Evolutionary conservation across 306 rosid species (phyloP), one percentile per base, ranked within the genome.

Genomic region (Canavalia ensiformis): DNA sequence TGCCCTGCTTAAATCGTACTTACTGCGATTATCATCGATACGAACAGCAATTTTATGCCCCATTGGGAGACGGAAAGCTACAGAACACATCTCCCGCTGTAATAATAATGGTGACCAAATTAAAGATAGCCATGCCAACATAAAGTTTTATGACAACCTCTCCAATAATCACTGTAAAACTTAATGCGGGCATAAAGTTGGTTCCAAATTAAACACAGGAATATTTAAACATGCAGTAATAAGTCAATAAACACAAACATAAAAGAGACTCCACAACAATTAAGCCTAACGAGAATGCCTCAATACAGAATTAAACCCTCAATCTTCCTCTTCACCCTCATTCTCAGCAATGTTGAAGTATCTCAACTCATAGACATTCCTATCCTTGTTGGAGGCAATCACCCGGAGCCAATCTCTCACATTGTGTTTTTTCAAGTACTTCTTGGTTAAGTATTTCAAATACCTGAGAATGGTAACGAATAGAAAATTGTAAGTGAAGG

Each of bases 341-440:
- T 94, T 94, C 83, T 94, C 98, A 1, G 97, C 97, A 62, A 92
- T 94, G 91, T 94, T 92, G 85, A 94, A 94, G 94, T 94, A 94
- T 87, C 97, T 90, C 87, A 94, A 87, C 83, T 94, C 98, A 56
- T 92, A 94, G 52, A 94, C 85, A 67, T 88, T 92, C 25, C 96
- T 60, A 76, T 94, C 98, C 87, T 94, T 94, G 94, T 94, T 94
- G 66, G 98, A 92, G 4, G 97, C 87, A 81, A 94, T 94, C 49
- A 94, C 97, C 3, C 97, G 91, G 45, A 94, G 98, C 98, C 98
- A 94, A 85, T 94, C 98, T 88, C 98, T 87, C 67, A 94, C 97
- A 13, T 94, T 94, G 86, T 94, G 95, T 85, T 94, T 94, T 88
- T 94, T 94, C 98, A 94, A 79, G 85, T 92, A 94, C 92, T 94